Conservation (phyloP, 352 stramenopile species). For the Phytophthora pisi region DNA sequence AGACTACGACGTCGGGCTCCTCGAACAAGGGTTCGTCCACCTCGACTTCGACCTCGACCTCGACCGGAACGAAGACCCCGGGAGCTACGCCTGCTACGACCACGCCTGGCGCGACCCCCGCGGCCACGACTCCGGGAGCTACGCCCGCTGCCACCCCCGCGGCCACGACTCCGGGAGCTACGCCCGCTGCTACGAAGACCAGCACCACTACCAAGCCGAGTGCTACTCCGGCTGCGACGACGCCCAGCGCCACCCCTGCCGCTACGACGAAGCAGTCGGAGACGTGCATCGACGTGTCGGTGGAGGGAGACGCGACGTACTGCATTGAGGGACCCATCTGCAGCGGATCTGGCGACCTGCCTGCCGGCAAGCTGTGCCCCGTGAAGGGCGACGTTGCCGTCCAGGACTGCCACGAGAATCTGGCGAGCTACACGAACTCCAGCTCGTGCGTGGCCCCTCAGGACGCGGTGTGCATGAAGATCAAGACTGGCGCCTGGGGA, state of each 20-base stretch:
- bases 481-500: constrained; percentile 75
- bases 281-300: constrained; percentile 63
- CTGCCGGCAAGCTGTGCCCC: constrained; percentile 54
- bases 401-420: constrained; percentile 57
- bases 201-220: constrained; percentile 18
- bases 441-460: constrained; percentile 57
- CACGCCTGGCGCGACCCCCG: constrained; percentile 24
- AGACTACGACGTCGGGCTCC: constrained; percentile 17
- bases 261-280: constrained; percentile 29
- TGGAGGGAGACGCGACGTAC: constrained; percentile 77
- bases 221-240: constrained; percentile 22
- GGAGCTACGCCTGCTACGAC: constrained; percentile 21
- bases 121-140: constrained; percentile 19
- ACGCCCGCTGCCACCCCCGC: constrained; percentile 29
- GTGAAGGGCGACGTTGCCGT: constrained; percentile 63
- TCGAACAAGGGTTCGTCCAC: constrained; percentile 13
- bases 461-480: constrained; percentile 62
- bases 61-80: constrained; percentile 20
- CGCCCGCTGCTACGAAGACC: constrained; percentile 23
- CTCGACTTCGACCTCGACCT: constrained; percentile 17
- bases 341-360: constrained; percentile 48
- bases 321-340: constrained; percentile 72
- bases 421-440: constrained; percentile 59
- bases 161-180: constrained; percentile 21
- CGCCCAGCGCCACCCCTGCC: constrained; percentile 22